Evolutionary conservation across 805 yeast species (phyloP), one percentile per base, ranked within the genome.

Genomic region (Vanderwaltozyma yarrowii): DNA sequence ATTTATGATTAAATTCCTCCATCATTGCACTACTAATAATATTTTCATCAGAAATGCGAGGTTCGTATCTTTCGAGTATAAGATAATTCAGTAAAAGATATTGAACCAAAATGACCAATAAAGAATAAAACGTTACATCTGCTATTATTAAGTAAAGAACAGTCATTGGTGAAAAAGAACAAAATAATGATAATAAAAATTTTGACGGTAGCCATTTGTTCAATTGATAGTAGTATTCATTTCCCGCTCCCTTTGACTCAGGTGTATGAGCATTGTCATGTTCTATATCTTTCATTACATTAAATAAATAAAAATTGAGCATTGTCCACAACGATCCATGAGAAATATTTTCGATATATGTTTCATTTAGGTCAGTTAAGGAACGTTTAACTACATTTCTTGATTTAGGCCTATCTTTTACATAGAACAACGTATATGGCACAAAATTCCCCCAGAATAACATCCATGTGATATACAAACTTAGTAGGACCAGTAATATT

Each of bases 171-270:
- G 84, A 76, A 44, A 76, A 76, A 1, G 73, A 56, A 2, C 73
- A 63, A 21, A 73, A 66, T 2, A 80, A 46, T 34, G 64, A 59
- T 5, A 80, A 61, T 24, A 67, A 67, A 52, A 79, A 77, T 44
- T 65, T 65, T 0, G 80, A 69, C 0, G 89, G 89, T 31, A 66
- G 64, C 94, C 94, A 82, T 35, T 80, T 70, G 15, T 60, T 61
- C 30, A 82, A 54, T 40, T 73, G 71, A 74, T 80, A 80, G 25
- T 69, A 67, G 16, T 61, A 61, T 21, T 63, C 61, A 23, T 63
- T 28, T 13, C 21, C 21, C 3, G 20, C 12, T 28, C 17, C 21
- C 16, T 30, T 30, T 17, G 8, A 15, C 4, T 20, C 17, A 9
- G 18, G 13, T 5, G 26, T 20, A 13, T 31, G 30, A 8, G 30